Base-by-base conservation (phyloP, 176 grass and related monocot species). In the Puya raimondii region DNA sequence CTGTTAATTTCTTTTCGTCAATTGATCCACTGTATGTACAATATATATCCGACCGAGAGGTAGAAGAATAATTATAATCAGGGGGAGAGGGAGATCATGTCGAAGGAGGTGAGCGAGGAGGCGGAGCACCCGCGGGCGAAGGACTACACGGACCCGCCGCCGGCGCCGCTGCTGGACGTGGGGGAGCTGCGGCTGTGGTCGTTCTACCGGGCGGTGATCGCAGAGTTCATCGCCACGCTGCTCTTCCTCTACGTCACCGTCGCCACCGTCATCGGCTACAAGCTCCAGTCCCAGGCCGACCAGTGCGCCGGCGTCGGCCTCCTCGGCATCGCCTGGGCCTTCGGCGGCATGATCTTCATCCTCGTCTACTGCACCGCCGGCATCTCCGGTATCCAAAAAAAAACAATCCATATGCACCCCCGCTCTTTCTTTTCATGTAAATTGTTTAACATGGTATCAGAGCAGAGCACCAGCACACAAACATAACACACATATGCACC, bases 291-390 rank as follows among this genome's bases (percentile, higher is more conserved):
- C 3, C 76, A 84, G 51, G 2, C 84, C 72, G 87, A 80, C 7
- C 71, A 77, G 12, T 95, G 91, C 72, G 73, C 72, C 70, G 92
- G 92, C 70, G 92, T 96, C 6, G 90, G 90, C 49, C 47, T 88
- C 72, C 86, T 92, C 15, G 91, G 88, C 76, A 88, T 96, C 68
- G 83, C 91, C 2, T 96, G 91, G 91, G 70, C 91, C 17, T 96
- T 96, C 53, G 91, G 91, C 17, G 91, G 88, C 66, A 91, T 88
- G 85, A 96, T 96, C 53, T 96, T 96, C 65, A 76, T 96, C n/a
- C 83, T 96, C 22, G 91, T 96, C 42, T 91, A 96, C 83, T 91
- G 92, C 85, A 96, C 85, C 27, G 92, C 88, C 1, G 92, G 92
- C 58, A 80, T 96, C 76, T 96, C 85, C n/a, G 92, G 91, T 96